Base-by-base conservation (phyloP, 805 yeast species). In the Cyberlindnera americana region DNA sequence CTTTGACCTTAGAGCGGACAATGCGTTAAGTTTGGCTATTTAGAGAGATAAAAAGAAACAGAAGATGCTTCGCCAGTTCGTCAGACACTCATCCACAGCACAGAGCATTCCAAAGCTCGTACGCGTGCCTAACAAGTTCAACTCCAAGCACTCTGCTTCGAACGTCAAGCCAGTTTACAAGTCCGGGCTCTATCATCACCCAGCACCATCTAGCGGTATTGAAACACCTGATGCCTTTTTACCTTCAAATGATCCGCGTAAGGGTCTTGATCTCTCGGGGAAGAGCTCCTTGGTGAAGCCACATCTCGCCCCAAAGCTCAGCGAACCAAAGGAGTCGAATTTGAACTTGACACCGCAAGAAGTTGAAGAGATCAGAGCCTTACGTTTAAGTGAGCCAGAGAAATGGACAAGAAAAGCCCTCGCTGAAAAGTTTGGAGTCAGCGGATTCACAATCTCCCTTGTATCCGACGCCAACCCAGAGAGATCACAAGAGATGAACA, bases 181-280 rank as follows among this genome's bases (percentile, higher is more conserved):
- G 19, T 64, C 73, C 18, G 91, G 91, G 5, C 62, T 85, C 19
- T 75, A 78, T 29, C 69, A 66, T 52, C 70, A 75, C 47, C 81
- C 80, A 15, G 73, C 87, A 29, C 89, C 88, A 18, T 75, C 90
- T 3, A 73, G 12, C 62, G 73, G 11, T 64, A 70, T 41, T 64
- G 60, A 73, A 66, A 57, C 93, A 3, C 95, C 95, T 14, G 70
- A 69, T 37, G 77, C 80, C 3, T 86, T 86, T 57, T 60, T 86
- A 41, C 88, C 93, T 10, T 48, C 63, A 6, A 62, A 60, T 29
- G 87, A 84, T 54, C 77, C 78, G 30, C 72, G 93, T 49, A 67
- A 70, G 38, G 62, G 59, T 3, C 50, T 69, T 10, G 50, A 49
- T 21, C 48, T 61, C 25, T 54, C 61, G 9, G 58, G 60, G 17